These are phyloP conservation scores for Straminergon stramineum DNA, from an alignment of 225 moss, liverwort and hornwort species.

Conservation along the genomic window DNA sequence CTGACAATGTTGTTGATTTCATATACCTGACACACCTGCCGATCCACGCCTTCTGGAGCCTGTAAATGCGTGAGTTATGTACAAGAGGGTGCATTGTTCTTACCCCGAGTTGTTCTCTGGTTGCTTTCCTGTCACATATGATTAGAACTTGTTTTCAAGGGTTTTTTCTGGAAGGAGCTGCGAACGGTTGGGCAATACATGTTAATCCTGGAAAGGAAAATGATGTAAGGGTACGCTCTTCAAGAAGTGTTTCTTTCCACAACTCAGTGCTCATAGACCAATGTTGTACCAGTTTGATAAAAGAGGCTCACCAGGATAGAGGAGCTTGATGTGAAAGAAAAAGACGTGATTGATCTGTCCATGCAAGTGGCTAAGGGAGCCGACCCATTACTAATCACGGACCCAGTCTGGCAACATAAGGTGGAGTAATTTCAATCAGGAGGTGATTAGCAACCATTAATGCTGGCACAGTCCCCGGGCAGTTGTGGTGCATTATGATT, in stretches of 20 bases:
- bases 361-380: background rate
- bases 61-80: background rate
- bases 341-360: background rate
- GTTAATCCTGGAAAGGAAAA: background rate
- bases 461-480: too few species aligned
- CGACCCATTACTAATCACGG: too few species aligned
- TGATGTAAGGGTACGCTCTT: background rate
- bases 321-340: background rate
- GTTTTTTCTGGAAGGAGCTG: background rate
- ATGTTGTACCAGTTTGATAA: background rate
- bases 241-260: background rate
- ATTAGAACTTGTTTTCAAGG: background rate
- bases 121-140: background rate
- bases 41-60: background rate
- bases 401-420: too few species aligned
- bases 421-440: too few species aligned
- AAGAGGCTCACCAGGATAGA: background rate
- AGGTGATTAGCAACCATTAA: too few species aligned
- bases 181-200: background rate
- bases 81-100: background rate
- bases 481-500: too few species aligned
- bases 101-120: background rate
- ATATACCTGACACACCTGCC: background rate
- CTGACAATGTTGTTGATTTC: background rate
- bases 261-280: background rate